Evolutionary conservation across 805 yeast species (phyloP).

Genomic region (Trichomonascus vanleenenianus): DNA sequence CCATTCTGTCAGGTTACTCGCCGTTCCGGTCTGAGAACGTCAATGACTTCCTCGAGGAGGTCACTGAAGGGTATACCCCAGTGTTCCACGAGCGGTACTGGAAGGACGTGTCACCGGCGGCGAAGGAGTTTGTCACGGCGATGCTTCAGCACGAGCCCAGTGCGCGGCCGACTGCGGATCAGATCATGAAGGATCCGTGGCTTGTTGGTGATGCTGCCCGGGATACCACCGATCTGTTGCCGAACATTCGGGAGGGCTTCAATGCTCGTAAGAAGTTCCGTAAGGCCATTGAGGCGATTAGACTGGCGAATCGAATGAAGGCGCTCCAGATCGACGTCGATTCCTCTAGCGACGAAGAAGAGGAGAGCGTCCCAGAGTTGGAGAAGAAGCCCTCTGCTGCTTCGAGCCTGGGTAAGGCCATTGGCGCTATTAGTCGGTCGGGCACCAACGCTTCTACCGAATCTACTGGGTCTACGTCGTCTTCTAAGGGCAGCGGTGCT

Average conservation of each 20-base stretch:
- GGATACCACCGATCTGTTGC: conserved; percentile 60
- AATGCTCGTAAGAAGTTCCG: conserved; percentile 77
- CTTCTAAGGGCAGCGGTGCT: conserved; percentile 9
- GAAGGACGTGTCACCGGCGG: conserved; percentile 71
- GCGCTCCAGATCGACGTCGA: conserved; percentile 48
- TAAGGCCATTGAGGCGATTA: conserved; percentile 79
- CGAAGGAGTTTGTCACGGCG: conserved; percentile 66
- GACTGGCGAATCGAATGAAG: conserved; percentile 68
- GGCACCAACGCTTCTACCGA: background rate
- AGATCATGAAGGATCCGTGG: conserved; percentile 72
- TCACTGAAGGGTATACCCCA: conserved; percentile 64
- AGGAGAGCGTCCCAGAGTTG: conserved; percentile 27
- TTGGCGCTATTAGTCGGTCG: conserved; percentile 1
- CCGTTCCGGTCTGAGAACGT: conserved; percentile 85
- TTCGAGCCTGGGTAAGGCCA: conserved; percentile 1
- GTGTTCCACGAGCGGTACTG: conserved; percentile 83
- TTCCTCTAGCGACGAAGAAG: conserved; percentile 49
- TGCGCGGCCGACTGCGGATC: conserved; percentile 58
- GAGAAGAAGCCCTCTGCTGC: background rate
- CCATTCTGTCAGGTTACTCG: conserved; percentile 83
- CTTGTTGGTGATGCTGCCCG: conserved; percentile 40
- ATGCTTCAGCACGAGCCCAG: conserved; percentile 63
- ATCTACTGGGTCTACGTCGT: conserved; percentile 4
- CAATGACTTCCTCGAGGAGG: conserved; percentile 74
- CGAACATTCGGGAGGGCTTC: conserved; percentile 71